Percentiles rank a stretch among this genome's conserved stretches.
phyloP scores from a whole-genome alignment of 1,284 basidiomycete genomes.

The Papiliotrema fonsecae region DNA sequence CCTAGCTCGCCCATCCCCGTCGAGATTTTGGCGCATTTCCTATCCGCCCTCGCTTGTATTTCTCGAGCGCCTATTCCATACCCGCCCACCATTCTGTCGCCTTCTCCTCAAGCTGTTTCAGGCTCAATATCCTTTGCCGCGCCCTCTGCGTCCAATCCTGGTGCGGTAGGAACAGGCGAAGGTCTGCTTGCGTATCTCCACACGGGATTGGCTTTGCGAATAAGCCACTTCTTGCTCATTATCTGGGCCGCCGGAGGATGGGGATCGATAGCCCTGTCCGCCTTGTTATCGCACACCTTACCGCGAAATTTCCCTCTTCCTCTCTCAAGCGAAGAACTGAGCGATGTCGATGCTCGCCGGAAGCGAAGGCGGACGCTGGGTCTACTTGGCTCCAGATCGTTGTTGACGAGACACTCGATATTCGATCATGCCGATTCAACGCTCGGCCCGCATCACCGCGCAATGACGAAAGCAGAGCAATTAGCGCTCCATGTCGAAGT shows the following conservation, averaged over 20 bases:
- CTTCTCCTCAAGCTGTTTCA: constrained; percentile 26
- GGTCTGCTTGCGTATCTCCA: constrained; percentile 44
- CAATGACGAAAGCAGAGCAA: constrained; percentile 69
- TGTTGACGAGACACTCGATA: constrained; percentile 64
- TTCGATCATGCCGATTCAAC: constrained; percentile 60
- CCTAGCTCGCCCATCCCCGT: constrained; percentile 36
- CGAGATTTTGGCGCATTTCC: constrained; percentile 39
- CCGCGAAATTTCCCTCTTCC: constrained; percentile 49
- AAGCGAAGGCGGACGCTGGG: constrained; percentile 53
- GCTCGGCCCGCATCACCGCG: constrained; percentile 79
- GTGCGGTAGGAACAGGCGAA: constrained; percentile 35
- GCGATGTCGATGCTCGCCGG: constrained; percentile 48
- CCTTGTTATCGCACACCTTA: constrained; percentile 60
- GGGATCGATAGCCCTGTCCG: constrained; percentile 71
- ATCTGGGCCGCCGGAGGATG: constrained; percentile 83
- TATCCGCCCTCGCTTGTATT: constrained; percentile 34
- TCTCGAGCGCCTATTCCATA: constrained; percentile 35
- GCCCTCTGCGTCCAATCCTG: constrained; percentile 11
- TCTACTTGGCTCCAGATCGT: constrained; percentile 61
- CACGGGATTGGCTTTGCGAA: constrained; percentile 37
- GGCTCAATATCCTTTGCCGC: constrained; percentile 25
- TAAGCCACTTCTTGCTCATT: constrained; percentile 53
- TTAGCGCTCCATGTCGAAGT: constrained; percentile 64
- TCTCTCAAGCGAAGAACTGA: constrained; percentile 49
- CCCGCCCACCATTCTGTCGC: constrained; percentile 36